Evolutionary conservation across 306 rosid genomes (phyloP), one percentile per base, ranked within the genome.

Genomic region (Castanea mollissima): DNA sequence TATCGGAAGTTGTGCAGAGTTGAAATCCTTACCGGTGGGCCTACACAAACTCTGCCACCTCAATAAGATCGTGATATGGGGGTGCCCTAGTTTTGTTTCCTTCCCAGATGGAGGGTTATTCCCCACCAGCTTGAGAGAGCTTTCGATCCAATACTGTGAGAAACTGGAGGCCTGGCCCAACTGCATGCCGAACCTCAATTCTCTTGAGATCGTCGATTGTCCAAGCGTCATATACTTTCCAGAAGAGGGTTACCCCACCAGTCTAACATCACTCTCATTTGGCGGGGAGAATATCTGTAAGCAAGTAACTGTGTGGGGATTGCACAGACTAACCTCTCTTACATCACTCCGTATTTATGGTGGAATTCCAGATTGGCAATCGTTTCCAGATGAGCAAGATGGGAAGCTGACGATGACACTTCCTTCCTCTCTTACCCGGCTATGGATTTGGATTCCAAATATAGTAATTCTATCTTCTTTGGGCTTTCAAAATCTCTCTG

Each of bases 291-390:
- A 78, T 32, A 55, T 46, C 8, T 51, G 74, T 70, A 69, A 62
- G 76, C 34, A 56, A 10, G 31, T 78, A 15, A 19, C 76, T 74
- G 64, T 54, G 55, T 71, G 67, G 59, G 74, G 70, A n/a, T 70
- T 83, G 58, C 67, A 55, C 58, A 79, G 38, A 65, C 80, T 83
- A 29, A n/a, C 78, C 51, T 79, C 67, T 75, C 80, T 83, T 55
- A 62, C 14, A 35, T 2, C 35, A 1, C 60, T 78, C 25, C 0
- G 0, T 5, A 23, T 79, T 2, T 0, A 0, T 0, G 80, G 74
- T 25, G 62, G 35, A 74, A 69, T 44, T 63, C 15, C n/a, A 44
- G 20, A 46, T 27, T 1, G 31, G 52, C 76, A 56, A 23, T 78
- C 71, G 5, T 78, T 78, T 78, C 76, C 76, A 19, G 23, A 19